A percentile compares a stretch with the other conserved stretches of the same genome.
phyloP scores from a whole-genome alignment of 306 rosid genomes.

The cucumber (Cucumis sativus) region DNA sequence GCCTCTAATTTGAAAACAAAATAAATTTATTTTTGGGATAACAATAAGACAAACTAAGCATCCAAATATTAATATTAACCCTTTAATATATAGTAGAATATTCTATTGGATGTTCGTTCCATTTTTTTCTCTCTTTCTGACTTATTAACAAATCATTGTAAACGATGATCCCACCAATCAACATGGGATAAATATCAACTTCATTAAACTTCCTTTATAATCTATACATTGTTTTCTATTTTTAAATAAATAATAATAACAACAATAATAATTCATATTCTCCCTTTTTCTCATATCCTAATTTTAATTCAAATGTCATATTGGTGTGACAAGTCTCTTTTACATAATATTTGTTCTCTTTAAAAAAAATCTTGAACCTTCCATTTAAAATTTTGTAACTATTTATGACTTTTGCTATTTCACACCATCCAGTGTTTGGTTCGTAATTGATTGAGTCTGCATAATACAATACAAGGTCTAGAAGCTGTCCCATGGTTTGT shows the following conservation, averaged over 20 bases:
- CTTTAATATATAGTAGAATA: neutral
- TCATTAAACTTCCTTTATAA: neutral
- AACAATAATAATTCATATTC: neutral
- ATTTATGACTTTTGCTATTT: too few relatives aligned
- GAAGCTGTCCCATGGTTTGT: too few relatives aligned
- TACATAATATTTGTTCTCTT: too few relatives aligned
- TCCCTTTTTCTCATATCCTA: neutral
- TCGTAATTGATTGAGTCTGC: too few relatives aligned
- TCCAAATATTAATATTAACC: neutral
- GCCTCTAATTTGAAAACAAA: neutral
- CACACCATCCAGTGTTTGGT: too few relatives aligned
- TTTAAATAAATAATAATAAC: neutral
- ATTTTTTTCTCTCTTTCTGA: neutral
- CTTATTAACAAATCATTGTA: neutral
- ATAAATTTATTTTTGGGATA: neutral
- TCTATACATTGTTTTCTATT: neutral
- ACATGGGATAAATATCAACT: neutral
- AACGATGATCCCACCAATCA: constrained; percentile 1
- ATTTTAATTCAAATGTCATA: neutral
- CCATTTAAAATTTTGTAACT: too few relatives aligned
- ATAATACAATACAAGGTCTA: too few relatives aligned
- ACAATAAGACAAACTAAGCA: neutral
- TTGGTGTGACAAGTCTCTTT: neutral
- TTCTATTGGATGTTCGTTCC: neutral
- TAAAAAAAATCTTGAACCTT: too few relatives aligned